phyloP scores from a whole-genome alignment of 2,329 filamentous ascomycete species.

The Hypoxylon sp. region DNA sequence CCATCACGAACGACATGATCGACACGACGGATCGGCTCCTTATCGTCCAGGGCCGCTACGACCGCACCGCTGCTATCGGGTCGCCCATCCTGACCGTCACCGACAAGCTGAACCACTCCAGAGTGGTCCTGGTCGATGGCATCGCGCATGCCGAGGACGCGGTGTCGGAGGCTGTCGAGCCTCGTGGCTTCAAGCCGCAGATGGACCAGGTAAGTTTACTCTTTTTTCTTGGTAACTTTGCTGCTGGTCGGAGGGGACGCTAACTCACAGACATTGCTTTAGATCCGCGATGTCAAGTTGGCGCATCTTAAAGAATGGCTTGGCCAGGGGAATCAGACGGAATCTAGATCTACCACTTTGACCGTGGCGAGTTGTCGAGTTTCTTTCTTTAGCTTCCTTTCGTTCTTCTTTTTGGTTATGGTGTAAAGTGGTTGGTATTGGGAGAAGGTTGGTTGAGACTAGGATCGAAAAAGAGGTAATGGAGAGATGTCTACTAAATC shows the following conservation, averaged over 20 bases:
- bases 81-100: constrained; percentile 23
- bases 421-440: constrained; percentile 5
- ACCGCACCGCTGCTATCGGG: constrained; percentile 32
- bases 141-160: constrained; percentile 33
- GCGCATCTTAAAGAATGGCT: constrained; percentile 35
- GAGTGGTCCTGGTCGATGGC: constrained; percentile 25
- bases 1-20: constrained; percentile 19
- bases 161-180: constrained; percentile 31
- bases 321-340: constrained; percentile 28
- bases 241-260: not conserved
- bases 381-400: constrained; percentile 3
- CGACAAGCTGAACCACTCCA: constrained; percentile 25
- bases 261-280: constrained; percentile 2
- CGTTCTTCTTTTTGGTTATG: not conserved
- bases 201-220: constrained; percentile 27
- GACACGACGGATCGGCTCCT: constrained; percentile 25
- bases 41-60: constrained; percentile 29
- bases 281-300: constrained; percentile 34
- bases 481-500: too few species aligned
- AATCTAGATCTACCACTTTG: not conserved
- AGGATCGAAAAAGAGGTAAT: too few species aligned
- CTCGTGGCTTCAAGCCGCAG: constrained; percentile 25
- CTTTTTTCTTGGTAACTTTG: not conserved
- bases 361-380: not conserved
- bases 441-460: not conserved